These are phyloP conservation scores for Magnolia sinica DNA, from an alignment of 164 flowering plant species.

Conservation along the genomic window DNA sequence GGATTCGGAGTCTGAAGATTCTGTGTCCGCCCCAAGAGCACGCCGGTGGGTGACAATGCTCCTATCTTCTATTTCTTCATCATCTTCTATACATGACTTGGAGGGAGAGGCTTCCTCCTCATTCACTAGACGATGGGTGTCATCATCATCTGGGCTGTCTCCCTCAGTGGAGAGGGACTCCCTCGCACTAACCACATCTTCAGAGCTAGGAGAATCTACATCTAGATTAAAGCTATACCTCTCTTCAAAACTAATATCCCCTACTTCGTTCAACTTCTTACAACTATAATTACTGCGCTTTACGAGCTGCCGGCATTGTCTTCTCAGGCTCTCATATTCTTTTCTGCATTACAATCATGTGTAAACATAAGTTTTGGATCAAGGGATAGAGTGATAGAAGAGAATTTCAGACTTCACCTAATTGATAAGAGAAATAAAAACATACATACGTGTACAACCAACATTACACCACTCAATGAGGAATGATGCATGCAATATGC, in stretches of 20 bases:
- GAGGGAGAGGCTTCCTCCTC: conserved; percentile 10
- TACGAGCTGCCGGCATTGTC: conserved; percentile 33
- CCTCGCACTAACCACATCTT: conserved; percentile 81
- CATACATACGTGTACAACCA: no score
- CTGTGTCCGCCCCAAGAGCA: conserved; percentile 14
- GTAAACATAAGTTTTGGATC: no score
- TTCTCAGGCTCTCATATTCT: conserved; percentile 44
- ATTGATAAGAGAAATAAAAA: no score
- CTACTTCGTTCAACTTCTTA: conserved; percentile 21
- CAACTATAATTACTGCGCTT: conserved; percentile 18
- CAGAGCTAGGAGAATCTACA: conserved; percentile 44
- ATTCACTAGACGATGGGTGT: conserved; percentile 18
- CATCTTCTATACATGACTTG: conserved; percentile 25
- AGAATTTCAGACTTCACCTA: no score
- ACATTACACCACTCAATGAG: no score
- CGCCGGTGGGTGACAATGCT: conserved; percentile 13
- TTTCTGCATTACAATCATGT: conserved; percentile 30
- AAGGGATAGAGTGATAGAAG: no score
- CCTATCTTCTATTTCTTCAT: conserved; percentile 24
- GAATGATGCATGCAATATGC: no score
- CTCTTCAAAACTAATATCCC: conserved; percentile 17
- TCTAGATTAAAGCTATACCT: conserved; percentile 24
- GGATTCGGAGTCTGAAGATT: conserved; percentile 27
- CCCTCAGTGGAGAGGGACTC: conserved; percentile 74
- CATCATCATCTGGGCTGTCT: conserved; percentile 37